phyloP scores from a whole-genome alignment of 192 early-diverging fungal genomes.

The Entomortierella lignicola region DNA sequence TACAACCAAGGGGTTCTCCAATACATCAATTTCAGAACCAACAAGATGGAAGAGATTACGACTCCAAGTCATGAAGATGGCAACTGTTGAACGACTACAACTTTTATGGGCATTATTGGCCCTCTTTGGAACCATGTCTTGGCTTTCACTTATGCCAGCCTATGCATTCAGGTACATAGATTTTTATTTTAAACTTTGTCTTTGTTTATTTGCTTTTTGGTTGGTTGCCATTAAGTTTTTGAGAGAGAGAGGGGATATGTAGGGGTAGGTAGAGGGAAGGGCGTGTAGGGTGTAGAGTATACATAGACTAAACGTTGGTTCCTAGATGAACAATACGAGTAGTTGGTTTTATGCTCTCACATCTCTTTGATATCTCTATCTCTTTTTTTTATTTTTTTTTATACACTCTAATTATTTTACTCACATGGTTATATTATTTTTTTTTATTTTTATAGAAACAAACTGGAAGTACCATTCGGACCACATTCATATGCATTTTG shows the following conservation, averaged over 20 bases:
- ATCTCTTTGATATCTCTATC: background rate
- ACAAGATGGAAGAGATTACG: conserved; percentile 37
- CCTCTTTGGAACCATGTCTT: conserved; percentile 39
- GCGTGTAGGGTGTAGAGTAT: too few species aligned
- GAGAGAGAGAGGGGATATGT: too few species aligned
- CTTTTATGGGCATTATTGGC: conserved; percentile 40
- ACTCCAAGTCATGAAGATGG: conserved; percentile 37
- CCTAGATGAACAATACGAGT: too few species aligned
- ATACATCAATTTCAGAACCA: background rate
- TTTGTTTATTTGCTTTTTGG: too few species aligned
- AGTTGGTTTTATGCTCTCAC: too few species aligned
- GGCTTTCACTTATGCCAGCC: conserved; percentile 41
- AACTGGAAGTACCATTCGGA: conserved; percentile 14
- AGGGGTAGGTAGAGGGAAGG: too few species aligned
- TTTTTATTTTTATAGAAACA: conserved; percentile 14
- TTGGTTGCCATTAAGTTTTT: too few species aligned
- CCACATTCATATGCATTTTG: conserved; percentile 30
- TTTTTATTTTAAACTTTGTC: too few species aligned
- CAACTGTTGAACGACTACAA: conserved; percentile 46
- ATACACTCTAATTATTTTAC: background rate
- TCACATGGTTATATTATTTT: background rate
- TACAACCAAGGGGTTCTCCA: conserved; percentile 7
- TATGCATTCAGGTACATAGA: conserved; percentile 37
- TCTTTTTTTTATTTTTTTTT: background rate
- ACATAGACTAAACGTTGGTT: too few species aligned